Evolutionary conservation across 768 basidiomycete species (phyloP), one percentile per base, ranked within the genome.

Genomic region (Psilocybe tampanensis): DNA sequence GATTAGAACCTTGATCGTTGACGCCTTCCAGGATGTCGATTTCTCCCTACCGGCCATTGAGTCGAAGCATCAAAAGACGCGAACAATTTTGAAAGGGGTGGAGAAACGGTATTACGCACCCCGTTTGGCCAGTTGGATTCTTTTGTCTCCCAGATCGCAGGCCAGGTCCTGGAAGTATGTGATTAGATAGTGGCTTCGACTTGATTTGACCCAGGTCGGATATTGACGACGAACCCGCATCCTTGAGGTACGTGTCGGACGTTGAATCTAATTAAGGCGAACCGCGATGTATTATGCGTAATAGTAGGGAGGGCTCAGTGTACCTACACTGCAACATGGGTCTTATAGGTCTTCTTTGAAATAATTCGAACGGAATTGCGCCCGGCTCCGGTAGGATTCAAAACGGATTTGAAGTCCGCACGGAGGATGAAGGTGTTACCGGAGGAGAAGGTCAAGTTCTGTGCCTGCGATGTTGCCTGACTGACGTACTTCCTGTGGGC

Each of bases 321-420:
- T 0, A 72, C 80, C 26, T 63, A 83, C 81, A 84, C 75, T 1
- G 78, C 76, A 39, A 80, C 82, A 58, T 81, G 80, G 12, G 74
- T 81, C 2, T 71, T 76, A 62, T 82, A 86, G 2, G 70, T 67
- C 48, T 83, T 80, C 61, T 76, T 78, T 8, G 79, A 78, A 49
- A 71, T 69, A 51, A 87, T 75, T 44, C 85, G 76, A 43, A 86
- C 80, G 22, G 83, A 84, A 52, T 76, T 75, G 33, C 85, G 71
- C 21, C 86, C 85, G 8, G 78, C 66, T 1, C 81, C 79, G 36
- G 64, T 71, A 0, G 82, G 54, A 62, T 64, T 72, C 29, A 86
- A 74, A 6, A 66, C 69, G 1, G 76, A 81, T 19, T 69, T 79
- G 55, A 69, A 63, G 64, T 86, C 86, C 2, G 82, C 75, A 29